A percentile compares a stretch with the other conserved stretches of the same genome.
phyloP scores from a whole-genome alignment of 305 asterid genomes.

The Fraxinus sp. region DNA sequence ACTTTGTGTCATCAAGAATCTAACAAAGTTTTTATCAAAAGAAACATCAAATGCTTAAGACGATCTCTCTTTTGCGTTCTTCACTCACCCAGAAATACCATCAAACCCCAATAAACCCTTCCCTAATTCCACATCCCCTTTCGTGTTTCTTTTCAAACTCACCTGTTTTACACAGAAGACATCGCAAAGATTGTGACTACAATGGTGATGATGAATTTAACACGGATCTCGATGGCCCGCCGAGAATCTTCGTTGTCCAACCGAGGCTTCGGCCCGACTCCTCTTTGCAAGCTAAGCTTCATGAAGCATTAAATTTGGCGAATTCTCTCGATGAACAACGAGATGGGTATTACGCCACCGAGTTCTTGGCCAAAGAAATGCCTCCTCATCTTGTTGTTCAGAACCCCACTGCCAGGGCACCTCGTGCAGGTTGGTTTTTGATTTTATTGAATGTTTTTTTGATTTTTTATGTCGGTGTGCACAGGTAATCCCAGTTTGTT shows the following conservation, averaged over 20 bases:
- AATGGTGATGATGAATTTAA: slow-evolving; percentile 33
- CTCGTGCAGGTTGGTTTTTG: slow-evolving; percentile 61
- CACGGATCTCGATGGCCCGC: slow-evolving; percentile 53
- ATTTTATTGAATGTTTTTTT: not conserved
- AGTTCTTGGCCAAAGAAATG: slow-evolving; percentile 52
- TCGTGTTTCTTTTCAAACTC: not conserved
- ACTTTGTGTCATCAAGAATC: not conserved
- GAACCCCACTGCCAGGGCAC: slow-evolving; percentile 58
- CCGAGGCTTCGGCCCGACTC: slow-evolving; percentile 81
- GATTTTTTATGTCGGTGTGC: not conserved
- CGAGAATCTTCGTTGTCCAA: slow-evolving; percentile 77
- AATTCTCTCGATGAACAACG: slow-evolving; percentile 82
- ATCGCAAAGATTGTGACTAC: not conserved
- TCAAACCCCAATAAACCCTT: not conserved
- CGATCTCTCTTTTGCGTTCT: not conserved
- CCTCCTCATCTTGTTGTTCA: slow-evolving; percentile 90
- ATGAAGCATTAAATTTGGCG: slow-evolving; percentile 79
- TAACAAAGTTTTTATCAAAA: not conserved
- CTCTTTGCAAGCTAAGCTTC: slow-evolving; percentile 58
- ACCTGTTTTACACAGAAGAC: slow-evolving; percentile 3
- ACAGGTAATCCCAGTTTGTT: not conserved
- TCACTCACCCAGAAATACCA: not conserved
- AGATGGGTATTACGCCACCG: slow-evolving; percentile 57
- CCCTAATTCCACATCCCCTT: not conserved
- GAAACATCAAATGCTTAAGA: not conserved